Base-by-base conservation (phyloP, 306 rosid genomes). In the Inga laurina region DNA sequence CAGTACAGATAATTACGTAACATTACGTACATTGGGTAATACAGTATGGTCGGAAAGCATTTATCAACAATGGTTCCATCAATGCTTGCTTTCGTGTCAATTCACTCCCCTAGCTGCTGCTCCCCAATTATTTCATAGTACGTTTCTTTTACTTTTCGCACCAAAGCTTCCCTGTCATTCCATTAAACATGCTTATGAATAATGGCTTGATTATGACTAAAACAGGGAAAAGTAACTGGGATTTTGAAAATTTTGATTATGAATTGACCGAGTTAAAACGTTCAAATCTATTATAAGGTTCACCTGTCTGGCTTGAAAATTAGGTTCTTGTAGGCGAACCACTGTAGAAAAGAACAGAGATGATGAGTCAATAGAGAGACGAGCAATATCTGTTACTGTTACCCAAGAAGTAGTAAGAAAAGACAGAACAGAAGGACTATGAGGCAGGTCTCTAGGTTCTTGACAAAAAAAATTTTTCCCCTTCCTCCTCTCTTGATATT, bases 251-350 rank as follows among this genome's bases (percentile, higher is more conserved):
- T 56, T 18, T n/a, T 59, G 18, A 32, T 30, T 59, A 54, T 64
- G 19, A 70, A 78, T 8, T 3, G 41, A n/a, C 10, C 8, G 24
- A 68, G 30, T 52, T 64, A 32, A 39, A 68, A 54, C 35, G 57
- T 41, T 57, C 72, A 74, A 35, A 48, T 56, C 64, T 45, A 24
- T 3, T 24, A 59, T 24, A 15, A 67, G 32, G 67, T 72, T 83
- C 69, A 92, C 94, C 98, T 79, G 68, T 93, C 95, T 74, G 98
- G 97, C 88, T 89, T 90, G 92, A 83, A 91, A 77, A 89, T 9
- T 72, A 94, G 80, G 84, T 93, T 90, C 92, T 93, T 94, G 89
- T 90, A 94, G 27, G 91, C 97, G 83, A 91, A 94, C 97, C 97
- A 93, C 98, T 94, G 92, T 85, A 88, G 57, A 18, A 46, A 78